These are phyloP conservation scores for Gelatoporia subvermispora DNA, from an alignment of 768 basidiomycete species.

Conservation along the genomic window DNA sequence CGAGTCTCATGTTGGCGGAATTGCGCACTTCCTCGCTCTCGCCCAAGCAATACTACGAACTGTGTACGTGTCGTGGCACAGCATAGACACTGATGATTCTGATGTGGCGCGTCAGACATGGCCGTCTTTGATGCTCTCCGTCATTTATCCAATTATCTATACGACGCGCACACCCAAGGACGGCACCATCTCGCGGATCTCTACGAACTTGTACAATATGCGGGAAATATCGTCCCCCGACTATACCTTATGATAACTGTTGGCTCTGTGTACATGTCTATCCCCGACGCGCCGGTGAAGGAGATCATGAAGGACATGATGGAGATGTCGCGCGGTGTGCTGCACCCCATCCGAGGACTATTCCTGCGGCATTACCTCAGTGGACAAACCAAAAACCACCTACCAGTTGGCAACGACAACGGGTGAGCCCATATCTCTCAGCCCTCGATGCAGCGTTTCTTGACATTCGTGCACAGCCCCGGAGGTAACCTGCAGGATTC, in stretches of 20 bases:
- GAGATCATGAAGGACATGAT: constrained; percentile 99
- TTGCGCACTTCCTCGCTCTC: constrained; percentile 89
- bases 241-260: constrained; percentile 99
- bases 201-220: constrained; percentile 99
- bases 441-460: neutral
- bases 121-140: constrained; percentile 96
- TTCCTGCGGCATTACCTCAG: constrained; percentile 96
- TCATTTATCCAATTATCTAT: constrained; percentile 93
- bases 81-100: neutral
- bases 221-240: constrained; percentile 91
- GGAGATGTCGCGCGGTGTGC: constrained; percentile 97
- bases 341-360: constrained; percentile 94
- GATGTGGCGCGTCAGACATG: constrained; percentile 62
- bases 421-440: constrained; percentile 50
- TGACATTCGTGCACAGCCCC: constrained; percentile 45
- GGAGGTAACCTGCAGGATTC: constrained; percentile 91
- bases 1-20: constrained; percentile 96
- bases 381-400: constrained; percentile 91
- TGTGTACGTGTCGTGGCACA: constrained; percentile 49
- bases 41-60: constrained; percentile 98
- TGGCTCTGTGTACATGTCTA: constrained; percentile 98
- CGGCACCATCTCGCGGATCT: constrained; percentile 96
- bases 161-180: constrained; percentile 88
- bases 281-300: constrained; percentile 94
- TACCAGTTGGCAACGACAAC: constrained; percentile 80